Percentiles rank a stretch among this genome's conserved stretches.
These are phyloP conservation scores for Glonium stellatum DNA, from an alignment of 495 filamentous ascomycete genomes.

Conservation along the genomic window DNA sequence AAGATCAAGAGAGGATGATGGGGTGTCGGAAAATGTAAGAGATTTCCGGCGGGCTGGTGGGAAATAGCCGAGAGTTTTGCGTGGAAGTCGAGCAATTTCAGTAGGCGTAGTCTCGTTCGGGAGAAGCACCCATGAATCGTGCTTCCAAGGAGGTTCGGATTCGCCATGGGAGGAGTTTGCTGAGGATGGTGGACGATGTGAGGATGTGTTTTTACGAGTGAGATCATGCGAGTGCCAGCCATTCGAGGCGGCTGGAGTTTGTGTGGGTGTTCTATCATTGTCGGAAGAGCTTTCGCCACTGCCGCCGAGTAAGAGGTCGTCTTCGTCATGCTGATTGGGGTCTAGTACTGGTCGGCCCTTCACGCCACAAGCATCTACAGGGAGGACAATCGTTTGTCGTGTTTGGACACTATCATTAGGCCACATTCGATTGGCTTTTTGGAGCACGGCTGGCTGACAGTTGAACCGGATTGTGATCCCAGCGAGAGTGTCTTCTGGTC, in stretches of 20 bases:
- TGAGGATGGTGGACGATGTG: conserved; percentile 23
- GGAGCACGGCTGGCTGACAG: conserved; percentile 68
- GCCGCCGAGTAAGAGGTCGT: conserved; percentile 36
- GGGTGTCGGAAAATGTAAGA: conserved; percentile 47
- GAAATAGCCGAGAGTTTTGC: conserved; percentile 80
- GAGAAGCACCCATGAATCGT: conserved; percentile 79
- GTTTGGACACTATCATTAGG: conserved; percentile 82
- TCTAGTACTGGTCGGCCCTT: conserved; percentile 56
- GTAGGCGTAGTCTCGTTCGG: conserved; percentile 62
- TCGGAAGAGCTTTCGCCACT: conserved; percentile 19
- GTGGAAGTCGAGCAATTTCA: conserved; percentile 79
- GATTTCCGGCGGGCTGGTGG: conserved; percentile 84
- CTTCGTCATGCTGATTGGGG: conserved; percentile 20
- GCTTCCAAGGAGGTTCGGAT: conserved; percentile 57
- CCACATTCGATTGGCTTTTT: conserved; percentile 90
- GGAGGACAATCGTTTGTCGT: conserved; percentile 71
- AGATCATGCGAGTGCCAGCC: conserved; percentile 17
- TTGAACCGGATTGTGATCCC: conserved; percentile 86
- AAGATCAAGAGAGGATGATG: conserved; percentile 56
- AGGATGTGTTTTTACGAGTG: conserved; percentile 24
- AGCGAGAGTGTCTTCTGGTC: conserved; percentile 73
- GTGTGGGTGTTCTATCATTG: conserved; percentile 5
- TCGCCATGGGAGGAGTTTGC: conserved; percentile 21
- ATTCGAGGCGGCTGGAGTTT: conserved; percentile 22
- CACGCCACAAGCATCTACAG: conserved; percentile 81